These are phyloP conservation scores for Alliaria petiolata DNA, from an alignment of 345 rosid genomes.

Conservation along the genomic window DNA sequence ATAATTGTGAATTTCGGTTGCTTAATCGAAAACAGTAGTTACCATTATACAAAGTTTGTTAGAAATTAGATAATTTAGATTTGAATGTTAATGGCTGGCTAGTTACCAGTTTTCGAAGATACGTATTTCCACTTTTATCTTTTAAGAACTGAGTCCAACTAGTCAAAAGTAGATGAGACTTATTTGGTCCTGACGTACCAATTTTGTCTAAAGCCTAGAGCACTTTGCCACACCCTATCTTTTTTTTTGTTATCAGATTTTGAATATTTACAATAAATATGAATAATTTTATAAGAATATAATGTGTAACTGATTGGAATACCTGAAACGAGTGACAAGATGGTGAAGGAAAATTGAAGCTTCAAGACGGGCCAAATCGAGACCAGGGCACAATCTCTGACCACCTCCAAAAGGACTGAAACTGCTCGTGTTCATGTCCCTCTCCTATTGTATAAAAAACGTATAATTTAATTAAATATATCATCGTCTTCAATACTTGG, in stretches of 20 bases:
- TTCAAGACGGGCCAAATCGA: slow-evolving; percentile 93
- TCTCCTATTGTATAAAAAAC: slow-evolving; percentile 41
- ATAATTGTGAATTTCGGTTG: background rate
- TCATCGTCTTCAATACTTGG: background rate
- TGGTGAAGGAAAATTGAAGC: slow-evolving; percentile 84
- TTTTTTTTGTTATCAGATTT: background rate
- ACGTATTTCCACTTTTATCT: background rate
- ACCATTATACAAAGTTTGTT: background rate
- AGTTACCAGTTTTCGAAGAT: background rate
- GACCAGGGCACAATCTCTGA: slow-evolving; percentile 91
- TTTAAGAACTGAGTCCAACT: background rate
- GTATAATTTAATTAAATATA: background rate
- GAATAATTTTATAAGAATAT: background rate
- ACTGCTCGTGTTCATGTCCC: slow-evolving; percentile 43
- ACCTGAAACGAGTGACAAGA: slow-evolving; percentile 88
- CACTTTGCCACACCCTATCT: background rate
- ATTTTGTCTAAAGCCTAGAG: slow-evolving; percentile 19
- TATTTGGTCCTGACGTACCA: slow-evolving; percentile 3
- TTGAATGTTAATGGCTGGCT: background rate
- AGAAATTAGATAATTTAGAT: background rate
- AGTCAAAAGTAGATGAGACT: slow-evolving; percentile 22
- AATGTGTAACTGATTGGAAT: background rate
- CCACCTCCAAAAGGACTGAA: slow-evolving; percentile 99
- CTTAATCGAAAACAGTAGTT: background rate
- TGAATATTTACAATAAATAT: background rate